Evolutionary conservation across 495 filamentous ascomycete genomes (phyloP).

Genomic region (Talaromyces liani): DNA sequence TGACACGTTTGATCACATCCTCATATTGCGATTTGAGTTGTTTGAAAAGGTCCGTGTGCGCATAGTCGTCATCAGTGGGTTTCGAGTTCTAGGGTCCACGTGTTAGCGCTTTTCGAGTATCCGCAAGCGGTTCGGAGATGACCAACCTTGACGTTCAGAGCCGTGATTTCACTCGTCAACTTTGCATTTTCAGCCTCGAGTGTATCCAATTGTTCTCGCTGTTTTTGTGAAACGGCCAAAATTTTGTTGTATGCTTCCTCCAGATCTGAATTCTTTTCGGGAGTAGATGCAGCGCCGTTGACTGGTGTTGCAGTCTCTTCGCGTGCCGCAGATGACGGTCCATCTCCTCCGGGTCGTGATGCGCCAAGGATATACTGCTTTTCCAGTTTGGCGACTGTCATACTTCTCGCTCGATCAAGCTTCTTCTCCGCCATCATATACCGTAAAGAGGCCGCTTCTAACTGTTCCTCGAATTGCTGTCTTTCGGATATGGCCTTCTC

Average conservation of each 20-base stretch:
- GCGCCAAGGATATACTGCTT: slow-evolving; percentile 70
- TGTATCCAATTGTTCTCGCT: slow-evolving; percentile 78
- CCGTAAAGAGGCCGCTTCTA: slow-evolving; percentile 77
- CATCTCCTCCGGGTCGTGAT: slow-evolving; percentile 37
- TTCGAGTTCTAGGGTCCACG: slow-evolving; percentile 44
- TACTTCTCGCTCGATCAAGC: slow-evolving; percentile 77
- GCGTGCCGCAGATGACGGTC: slow-evolving; percentile 46
- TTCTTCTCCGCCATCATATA: slow-evolving; percentile 94
- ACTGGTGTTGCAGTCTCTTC: slow-evolving; percentile 39
- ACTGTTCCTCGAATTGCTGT: slow-evolving; percentile 70
- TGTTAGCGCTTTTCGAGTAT: slow-evolving; percentile 7
- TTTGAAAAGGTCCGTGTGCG: slow-evolving; percentile 87
- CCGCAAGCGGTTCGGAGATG: background rate
- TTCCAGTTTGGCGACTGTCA: slow-evolving; percentile 87
- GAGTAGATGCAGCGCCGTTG: slow-evolving; percentile 47
- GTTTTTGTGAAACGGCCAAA: slow-evolving; percentile 63
- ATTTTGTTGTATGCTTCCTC: slow-evolving; percentile 69
- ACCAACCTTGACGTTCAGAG: slow-evolving; percentile 50
- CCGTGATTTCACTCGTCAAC: slow-evolving; percentile 71
- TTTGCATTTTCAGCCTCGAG: slow-evolving; percentile 72
- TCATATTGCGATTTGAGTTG: slow-evolving; percentile 82
- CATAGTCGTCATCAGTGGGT: slow-evolving; percentile 87
- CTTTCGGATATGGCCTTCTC: slow-evolving; percentile 73
- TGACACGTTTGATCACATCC: slow-evolving; percentile 84
- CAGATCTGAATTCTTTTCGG: slow-evolving; percentile 46